These are phyloP conservation scores for Apiospora malaysiana DNA, from an alignment of 2,329 filamentous ascomycete genomes.

Conservation along the genomic window DNA sequence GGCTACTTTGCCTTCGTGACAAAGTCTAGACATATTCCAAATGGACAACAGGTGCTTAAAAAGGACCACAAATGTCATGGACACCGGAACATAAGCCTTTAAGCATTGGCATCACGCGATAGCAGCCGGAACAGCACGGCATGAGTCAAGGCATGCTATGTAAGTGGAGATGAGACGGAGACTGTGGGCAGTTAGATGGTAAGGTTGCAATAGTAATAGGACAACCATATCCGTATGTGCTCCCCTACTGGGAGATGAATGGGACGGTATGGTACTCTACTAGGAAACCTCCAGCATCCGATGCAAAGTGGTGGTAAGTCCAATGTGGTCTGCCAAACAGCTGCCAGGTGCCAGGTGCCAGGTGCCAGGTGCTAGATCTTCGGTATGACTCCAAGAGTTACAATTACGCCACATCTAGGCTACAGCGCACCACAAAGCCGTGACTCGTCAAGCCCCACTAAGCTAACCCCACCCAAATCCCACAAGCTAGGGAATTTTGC, in stretches of 20 bases:
- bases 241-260: neutral
- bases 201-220: neutral
- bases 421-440: neutral
- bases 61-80: neutral
- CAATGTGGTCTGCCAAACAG: too few species aligned
- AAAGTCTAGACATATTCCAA: neutral
- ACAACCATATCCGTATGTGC: neutral
- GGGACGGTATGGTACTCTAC: neutral
- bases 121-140: neutral
- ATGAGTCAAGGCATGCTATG: neutral
- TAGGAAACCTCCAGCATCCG: too few species aligned
- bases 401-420: neutral
- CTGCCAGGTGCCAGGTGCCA: too few species aligned
- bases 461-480: neutral
- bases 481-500: slow-evolving; percentile 17
- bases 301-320: too few species aligned
- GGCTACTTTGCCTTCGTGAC: neutral
- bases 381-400: neutral
- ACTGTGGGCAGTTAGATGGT: neutral
- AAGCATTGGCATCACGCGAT: neutral
- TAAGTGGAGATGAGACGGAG: neutral
- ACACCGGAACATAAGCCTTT: neutral
- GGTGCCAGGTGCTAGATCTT: too few species aligned
- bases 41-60: neutral
- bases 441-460: neutral